Base-by-base conservation (phyloP, 1,284 basidiomycete species). In the Cutaneotrichosporon cyanovorans region DNA sequence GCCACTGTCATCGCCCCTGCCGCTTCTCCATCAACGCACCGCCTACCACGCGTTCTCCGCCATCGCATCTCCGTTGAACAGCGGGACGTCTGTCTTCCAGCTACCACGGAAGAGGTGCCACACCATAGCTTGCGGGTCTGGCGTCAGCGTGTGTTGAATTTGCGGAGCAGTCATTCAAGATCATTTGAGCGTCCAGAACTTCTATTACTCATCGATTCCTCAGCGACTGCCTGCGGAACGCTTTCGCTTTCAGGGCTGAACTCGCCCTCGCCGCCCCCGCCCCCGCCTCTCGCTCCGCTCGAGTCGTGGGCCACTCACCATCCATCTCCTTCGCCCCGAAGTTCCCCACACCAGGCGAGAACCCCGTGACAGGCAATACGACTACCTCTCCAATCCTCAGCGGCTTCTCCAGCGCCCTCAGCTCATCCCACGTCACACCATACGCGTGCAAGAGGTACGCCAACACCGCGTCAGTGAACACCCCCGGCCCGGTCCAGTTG, bases 341-440 rank as follows among this genome's bases (percentile, higher is more conserved):
- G 23, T 68, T 60, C n/a, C 68, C 66, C 6, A 73, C 68, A 8
- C 69, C 72, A 1, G 72, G 72, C 11, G 60, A 63, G 56, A 73
- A 73, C 1, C 72, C 72, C 5, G 69, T 72, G 4, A 72, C 69
- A 10, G 72, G 71, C 8, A 73, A 48, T 7, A 73, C 55, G 2
- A 71, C 48, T 12, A 73, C 60, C 40, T 73, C 72, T 9, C 71
- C 72, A 2, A 73, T 50, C 5, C 72, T 52, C 12, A 72, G 21
- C 2, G 72, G 71, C 15, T 54, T 49, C 5, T 31, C 33, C 2
- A 73, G 28, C 11, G 58, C 58, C 18, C 58, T 62, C 33, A 73
- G 51, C 36, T 69, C 69, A 0, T 61, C 63, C 72, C 72, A 73
- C 3, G 47, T 20, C 16, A 70, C 14, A 4, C 65, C 64, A 43